Percentiles rank a stretch among this genome's conserved stretches.
phyloP scores from a whole-genome alignment of 495 filamentous ascomycete genomes.

The Xylaria venustula region DNA sequence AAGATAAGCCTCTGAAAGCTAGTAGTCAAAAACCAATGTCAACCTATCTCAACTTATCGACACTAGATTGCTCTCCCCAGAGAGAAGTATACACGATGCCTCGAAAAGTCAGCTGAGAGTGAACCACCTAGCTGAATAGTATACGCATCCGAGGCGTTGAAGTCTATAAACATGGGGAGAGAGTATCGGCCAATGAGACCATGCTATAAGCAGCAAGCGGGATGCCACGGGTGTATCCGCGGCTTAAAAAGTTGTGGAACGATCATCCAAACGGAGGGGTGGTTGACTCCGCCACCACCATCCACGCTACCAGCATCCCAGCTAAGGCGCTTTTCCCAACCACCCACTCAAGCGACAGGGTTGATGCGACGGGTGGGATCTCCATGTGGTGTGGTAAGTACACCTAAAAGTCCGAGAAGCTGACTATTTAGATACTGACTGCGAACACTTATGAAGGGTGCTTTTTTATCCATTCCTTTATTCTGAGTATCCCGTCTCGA shows the following conservation, averaged over 20 bases:
- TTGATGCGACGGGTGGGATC: no score
- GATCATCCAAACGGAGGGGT: no score
- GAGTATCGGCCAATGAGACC: conserved; percentile 3
- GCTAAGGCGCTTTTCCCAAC: conserved; percentile 1
- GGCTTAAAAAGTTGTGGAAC: neutral
- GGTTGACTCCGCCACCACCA: conserved; percentile 1
- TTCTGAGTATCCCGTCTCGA: neutral
- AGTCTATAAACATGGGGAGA: neutral
- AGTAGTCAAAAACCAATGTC: no score
- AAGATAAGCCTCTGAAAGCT: neutral
- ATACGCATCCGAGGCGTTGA: neutral
- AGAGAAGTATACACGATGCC: no score
- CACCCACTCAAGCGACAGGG: neutral
- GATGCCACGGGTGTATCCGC: neutral
- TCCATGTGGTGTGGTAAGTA: no score
- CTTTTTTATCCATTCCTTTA: neutral
- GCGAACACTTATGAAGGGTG: neutral
- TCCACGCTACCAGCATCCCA: neutral
- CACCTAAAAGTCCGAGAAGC: no score
- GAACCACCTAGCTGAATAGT: neutral
- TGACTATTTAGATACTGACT: neutral
- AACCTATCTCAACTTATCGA: no score
- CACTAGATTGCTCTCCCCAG: no score
- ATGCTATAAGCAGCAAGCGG: no score
- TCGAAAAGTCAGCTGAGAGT: neutral